Conservation (phyloP, 345 rosid genomes). For the Aurinia saxatilis region DNA sequence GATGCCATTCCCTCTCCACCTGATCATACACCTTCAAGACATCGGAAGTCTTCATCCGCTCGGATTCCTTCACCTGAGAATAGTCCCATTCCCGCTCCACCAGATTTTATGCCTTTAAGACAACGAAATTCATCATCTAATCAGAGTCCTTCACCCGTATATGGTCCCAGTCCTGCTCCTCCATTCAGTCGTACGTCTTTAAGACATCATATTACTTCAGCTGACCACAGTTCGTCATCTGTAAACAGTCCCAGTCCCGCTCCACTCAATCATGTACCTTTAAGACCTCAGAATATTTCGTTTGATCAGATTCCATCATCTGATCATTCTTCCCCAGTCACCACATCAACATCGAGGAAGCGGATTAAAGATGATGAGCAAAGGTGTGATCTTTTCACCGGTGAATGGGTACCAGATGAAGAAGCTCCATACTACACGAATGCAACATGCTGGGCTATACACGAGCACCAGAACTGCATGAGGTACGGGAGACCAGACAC, state of each 20-base stretch:
- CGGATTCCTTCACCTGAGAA: background rate
- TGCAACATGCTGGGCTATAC: slow-evolving; percentile 73
- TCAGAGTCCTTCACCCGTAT: background rate
- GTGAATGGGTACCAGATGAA: slow-evolving; percentile 71
- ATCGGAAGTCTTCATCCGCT: background rate
- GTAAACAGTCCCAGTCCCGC: background rate
- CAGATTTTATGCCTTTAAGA: background rate
- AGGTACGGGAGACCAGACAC: slow-evolving; percentile 72
- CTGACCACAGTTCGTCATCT: background rate
- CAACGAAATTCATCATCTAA: background rate
- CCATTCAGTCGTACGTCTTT: background rate
- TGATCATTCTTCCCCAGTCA: slow-evolving; percentile 5
- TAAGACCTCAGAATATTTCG: background rate
- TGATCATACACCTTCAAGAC: background rate
- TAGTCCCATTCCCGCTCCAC: background rate
- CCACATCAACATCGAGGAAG: background rate
- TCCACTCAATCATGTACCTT: background rate
- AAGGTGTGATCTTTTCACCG: slow-evolving; percentile 58
- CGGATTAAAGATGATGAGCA: slow-evolving; percentile 4
- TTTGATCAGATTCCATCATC: background rate
- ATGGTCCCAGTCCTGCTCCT: background rate
- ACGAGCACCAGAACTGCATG: slow-evolving; percentile 84
- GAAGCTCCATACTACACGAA: slow-evolving; percentile 82
- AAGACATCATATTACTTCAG: background rate
- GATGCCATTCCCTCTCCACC: background rate